Base-by-base conservation (phyloP, 306 rosid species). In the Medicago ruthenica region DNA sequence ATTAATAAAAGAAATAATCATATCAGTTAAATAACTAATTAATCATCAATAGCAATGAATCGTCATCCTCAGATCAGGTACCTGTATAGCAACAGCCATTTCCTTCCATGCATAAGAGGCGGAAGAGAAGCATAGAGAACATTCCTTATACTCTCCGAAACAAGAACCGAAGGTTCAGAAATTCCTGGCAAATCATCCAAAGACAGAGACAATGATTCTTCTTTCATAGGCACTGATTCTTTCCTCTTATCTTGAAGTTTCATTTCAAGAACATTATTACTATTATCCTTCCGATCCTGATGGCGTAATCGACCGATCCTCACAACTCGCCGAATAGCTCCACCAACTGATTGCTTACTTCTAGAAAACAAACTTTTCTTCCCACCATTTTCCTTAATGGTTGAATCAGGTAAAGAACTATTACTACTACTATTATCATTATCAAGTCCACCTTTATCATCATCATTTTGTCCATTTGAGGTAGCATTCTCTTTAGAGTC, bases 61-160 rank as follows among this genome's bases (percentile, higher is more conserved):
- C 68, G 48, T 65, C 51, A 72, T 80, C 68, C 34, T 55, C 70
- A 37, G n/a, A 64, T 9, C 37, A 34, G 59, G 34, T 67, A 89
- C 98, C 98, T 94, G 76, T 91, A 94, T 36, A 94, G 84, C 80
- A 94, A 80, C 65, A 91, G 10, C 96, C 98, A 94, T 85, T 84
- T 90, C 89, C 96, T 88, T 83, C 97, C 98, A 50, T 91, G 98
- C 71, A 94, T 84, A 53, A 94, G 86, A 1, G 92, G 86, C 1
- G 98, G 98, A 82, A 94, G 89, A 57, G 94, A 91, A 79, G 88
- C 83, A 79, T 88, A 90, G 45, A 94, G 89, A 81, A 77, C 60
- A 51, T 51, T 80, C 80, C 88, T 90, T 27, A 76, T 71, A 76
- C 77, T 79, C 12, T 91, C 93, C 0, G 94, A 85, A 69, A 94